Evolutionary conservation across 345 rosid genomes (phyloP), one percentile per base, ranked within the genome.

Genomic region (Chamaenerion angustifolium): DNA sequence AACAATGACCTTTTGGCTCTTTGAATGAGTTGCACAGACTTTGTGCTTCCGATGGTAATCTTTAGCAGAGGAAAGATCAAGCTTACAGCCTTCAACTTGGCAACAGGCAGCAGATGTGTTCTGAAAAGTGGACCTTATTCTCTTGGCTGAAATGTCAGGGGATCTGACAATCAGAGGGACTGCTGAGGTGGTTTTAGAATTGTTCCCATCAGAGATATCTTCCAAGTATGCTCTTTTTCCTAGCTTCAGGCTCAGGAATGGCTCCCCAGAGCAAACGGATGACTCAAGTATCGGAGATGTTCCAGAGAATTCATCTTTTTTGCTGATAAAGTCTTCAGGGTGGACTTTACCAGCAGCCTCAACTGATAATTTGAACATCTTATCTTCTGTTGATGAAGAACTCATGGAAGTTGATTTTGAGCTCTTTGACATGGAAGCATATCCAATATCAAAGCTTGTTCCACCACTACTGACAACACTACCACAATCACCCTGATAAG

Each of bases 21-120:
- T 84, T 1, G 94, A 88, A 78, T 88, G 96, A 53, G 46, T 73
- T 66, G 76, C 86, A 68, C 96, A 88, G 44, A 88, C 79, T 73
- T 84, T 74, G 58, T 88, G 94, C 63, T 82, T 88, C 37, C 85
- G 68, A 56, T 88, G 86, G 66, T 88, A 88, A 56, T 76, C 86
- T 68, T 88, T 88, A 47, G 95, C 84, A 12, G 81, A 72, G 40
- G 88, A 81, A 12, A 88, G 92, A 59, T 84, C 83, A 6, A 84
- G 80, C 58, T 79, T 72, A 71, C 96, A 88, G 56, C 86, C 95
- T 64, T 82, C 88, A 15, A 88, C 96, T 66, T 80, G 88, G 66
- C 95, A 88, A 46, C 63, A 70, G 2, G 72, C 71, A 44, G 60
- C 58, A 45, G 66, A 66, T 48, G 57, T 50, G 49, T 56, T 64